Evolutionary conservation across 2,329 filamentous ascomycete species (phyloP).

Genomic region (Tolypocladium guangdongense): DNA sequence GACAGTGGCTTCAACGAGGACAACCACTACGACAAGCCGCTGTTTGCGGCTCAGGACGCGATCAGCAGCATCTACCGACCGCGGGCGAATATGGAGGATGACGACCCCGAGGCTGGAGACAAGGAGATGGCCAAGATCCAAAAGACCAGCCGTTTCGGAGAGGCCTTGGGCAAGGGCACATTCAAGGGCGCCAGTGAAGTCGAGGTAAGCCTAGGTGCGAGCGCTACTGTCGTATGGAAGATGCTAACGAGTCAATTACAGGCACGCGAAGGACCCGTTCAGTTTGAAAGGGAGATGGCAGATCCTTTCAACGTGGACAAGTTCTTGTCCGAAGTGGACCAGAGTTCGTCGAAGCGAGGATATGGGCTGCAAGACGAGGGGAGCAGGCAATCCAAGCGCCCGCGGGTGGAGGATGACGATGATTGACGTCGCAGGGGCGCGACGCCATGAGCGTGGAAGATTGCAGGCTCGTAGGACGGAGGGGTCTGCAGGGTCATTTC

Average conservation of each 20-base stretch:
- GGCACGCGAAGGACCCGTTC: slow-evolving; percentile 80
- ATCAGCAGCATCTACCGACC: slow-evolving; percentile 91
- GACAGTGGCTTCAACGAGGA: slow-evolving; percentile 93
- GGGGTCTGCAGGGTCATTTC: neutral
- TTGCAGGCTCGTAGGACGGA: neutral
- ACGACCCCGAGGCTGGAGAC: slow-evolving; percentile 69
- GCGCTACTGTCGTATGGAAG: neutral
- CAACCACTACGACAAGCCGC: slow-evolving; percentile 90
- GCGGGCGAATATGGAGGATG: slow-evolving; percentile 61
- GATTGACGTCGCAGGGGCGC: neutral
- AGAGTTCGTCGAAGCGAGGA: slow-evolving; percentile 57
- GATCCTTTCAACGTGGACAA: slow-evolving; percentile 94
- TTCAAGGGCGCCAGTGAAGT: slow-evolving; percentile 81
- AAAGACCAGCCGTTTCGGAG: slow-evolving; percentile 71
- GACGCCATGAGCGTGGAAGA: neutral
- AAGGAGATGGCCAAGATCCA: slow-evolving; percentile 81
- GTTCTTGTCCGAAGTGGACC: slow-evolving; percentile 73
- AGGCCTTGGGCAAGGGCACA: slow-evolving; percentile 78
- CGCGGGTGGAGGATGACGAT: slow-evolving; percentile 59
- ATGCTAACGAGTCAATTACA: slow-evolving; percentile 26
- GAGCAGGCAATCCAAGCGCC: slow-evolving; percentile 55
- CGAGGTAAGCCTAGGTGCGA: slow-evolving; percentile 45
- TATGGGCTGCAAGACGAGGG: slow-evolving; percentile 64
- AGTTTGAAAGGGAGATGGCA: slow-evolving; percentile 79
- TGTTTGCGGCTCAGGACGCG: slow-evolving; percentile 92